Base-by-base conservation (phyloP, 805 yeast genomes). In the Tetrapisispora pingtungensis region DNA sequence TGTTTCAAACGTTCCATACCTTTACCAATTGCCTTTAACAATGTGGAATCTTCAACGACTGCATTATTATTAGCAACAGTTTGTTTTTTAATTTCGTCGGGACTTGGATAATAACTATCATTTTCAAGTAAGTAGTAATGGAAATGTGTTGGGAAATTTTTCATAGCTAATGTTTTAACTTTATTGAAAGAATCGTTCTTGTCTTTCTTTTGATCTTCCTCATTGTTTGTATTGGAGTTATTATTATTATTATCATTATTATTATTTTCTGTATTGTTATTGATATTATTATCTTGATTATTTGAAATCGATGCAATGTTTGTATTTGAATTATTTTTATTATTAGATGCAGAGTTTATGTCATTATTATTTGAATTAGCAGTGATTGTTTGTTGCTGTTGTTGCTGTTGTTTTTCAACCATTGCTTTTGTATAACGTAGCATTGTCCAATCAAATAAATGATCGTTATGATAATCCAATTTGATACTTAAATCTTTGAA, bases 361-460 rank as follows among this genome's bases (percentile, higher is more conserved):
- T 27, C 31, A 24, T 36, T 36, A 36, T 36, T 22, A 3, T 47
- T 33, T n/a, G 48, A 33, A 39, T 45, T 36, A 14, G 36, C 39
- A 4, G 36, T n/a, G 40, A 44, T 36, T 46, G 40, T 32, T 46
- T 15, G 33, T 43, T 46, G 40, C 18, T 37, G 40, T 14, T 33
- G 36, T 18, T 33, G 36, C 19, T 37, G 40, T 13, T 36, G 40
- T 40, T 59, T 61, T 43, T 58, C 65, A 28, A 57, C 61, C 61
- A 58, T 62, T 39, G 61, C 67, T 56, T 58, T 64, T 48, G 59
- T 64, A 51, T 62, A 61, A 45, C 66, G 61, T 41, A 62, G 49
- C 59, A 89, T 78, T 26, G 97, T 93, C 98, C 98, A 93, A 67
- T 93, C 98, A 67, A 89, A 93, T 26, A 93, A 80, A 66, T 89